Evolutionary conservation across 129 eudicot genomes (phyloP), one percentile per base, ranked within the genome.

Genomic region (Saposhnikovia divaricata): DNA sequence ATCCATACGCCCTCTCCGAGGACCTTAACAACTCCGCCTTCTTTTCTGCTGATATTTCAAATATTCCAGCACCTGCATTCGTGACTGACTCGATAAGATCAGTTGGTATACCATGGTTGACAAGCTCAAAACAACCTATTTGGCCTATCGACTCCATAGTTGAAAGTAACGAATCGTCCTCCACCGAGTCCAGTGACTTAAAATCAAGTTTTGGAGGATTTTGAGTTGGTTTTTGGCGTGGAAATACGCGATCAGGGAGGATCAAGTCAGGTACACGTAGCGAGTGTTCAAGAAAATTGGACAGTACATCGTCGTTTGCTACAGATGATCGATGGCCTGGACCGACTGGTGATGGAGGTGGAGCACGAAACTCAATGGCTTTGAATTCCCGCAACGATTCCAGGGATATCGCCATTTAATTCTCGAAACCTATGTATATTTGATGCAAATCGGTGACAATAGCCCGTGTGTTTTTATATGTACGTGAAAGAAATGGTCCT

Each of bases 281-380:
- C 1, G 95, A 88, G 63, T 85, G 82, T 61, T 90, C 81, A 44
- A 92, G 91, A 65, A 80, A 92, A 10, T 90, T 89, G 0, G 97
- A 76, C 2, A 92, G 80, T 66, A 90, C 82, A 66, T 87, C 93
- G 11, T 90, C 97, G 78, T 92, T 92, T 0, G 90, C 78, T 23
- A 87, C 85, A 2, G 90, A 84, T 31, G 93, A 87, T 42, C 89
- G 77, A 14, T 90, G 86, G 27, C 95, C 90, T 14, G 90, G 79
- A 40, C 91, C 95, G 2, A 92, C 87, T 11, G 98, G 98, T 9
- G 98, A 93, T 0, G 98, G 96, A 31, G 93, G 93, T 25, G 96
- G 98, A 1, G 98, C 96, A 9, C 96, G 89, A 82, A 93, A 93
- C 75, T 90, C 84, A 75, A 83, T 7, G 65, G 75, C 51, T 9